Percentiles rank a stretch among this genome's conserved stretches.
Evolutionary conservation across 2,329 filamentous ascomycete species (phyloP).

Genomic region (Exophiala calicioides): DNA sequence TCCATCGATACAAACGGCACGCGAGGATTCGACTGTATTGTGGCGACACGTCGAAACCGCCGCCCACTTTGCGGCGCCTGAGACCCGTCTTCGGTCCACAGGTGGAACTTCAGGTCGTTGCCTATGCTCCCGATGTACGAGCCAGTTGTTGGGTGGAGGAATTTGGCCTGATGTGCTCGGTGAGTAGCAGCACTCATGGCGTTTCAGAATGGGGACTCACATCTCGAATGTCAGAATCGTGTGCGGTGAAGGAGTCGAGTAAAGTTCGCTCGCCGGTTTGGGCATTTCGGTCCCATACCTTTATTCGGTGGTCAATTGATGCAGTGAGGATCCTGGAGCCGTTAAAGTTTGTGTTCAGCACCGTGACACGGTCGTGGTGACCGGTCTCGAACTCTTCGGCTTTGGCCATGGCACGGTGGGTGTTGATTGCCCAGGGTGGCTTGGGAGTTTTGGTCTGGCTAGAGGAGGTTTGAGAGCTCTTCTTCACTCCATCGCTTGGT

Average conservation of each 20-base stretch:
- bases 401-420: constrained; percentile 10
- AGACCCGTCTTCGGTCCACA: constrained; percentile 89
- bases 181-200: too few species aligned
- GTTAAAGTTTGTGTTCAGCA: constrained; percentile 87
- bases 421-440: not conserved
- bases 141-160: constrained; percentile 87
- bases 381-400: constrained; percentile 47
- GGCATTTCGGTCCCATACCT: constrained; percentile 82
- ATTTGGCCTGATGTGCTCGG: too few species aligned
- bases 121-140: constrained; percentile 86
- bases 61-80: constrained; percentile 72
- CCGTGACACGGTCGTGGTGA: constrained; percentile 69
- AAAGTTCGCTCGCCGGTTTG: constrained; percentile 74
- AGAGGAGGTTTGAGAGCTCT: not conserved
- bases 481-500: not conserved
- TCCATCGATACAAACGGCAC: constrained; percentile 75
- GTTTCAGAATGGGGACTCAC: too few species aligned
- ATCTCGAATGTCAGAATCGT: constrained; percentile 87
- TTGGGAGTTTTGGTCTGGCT: not conserved
- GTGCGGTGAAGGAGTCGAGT: constrained; percentile 79
- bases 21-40: constrained; percentile 63
- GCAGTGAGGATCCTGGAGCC: constrained; percentile 89
- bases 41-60: constrained; percentile 72
- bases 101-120: constrained; percentile 83
- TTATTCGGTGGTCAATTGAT: constrained; percentile 88